Base-by-base conservation (phyloP, 805 yeast genomes). In the Saccharomycopsis babjevae region DNA sequence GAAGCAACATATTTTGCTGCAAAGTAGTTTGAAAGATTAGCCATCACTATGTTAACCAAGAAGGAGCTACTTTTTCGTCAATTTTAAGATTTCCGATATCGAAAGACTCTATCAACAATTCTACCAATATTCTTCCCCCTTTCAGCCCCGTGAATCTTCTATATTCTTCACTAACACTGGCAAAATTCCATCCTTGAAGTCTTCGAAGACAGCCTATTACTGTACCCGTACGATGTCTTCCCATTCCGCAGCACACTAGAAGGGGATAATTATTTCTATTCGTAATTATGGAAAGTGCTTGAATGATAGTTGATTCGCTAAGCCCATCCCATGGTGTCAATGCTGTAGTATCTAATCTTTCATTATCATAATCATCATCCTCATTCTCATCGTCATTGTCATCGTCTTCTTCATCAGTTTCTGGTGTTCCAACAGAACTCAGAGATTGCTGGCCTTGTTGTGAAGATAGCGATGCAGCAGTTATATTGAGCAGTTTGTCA, bases 171-270 rank as follows among this genome's bases (percentile, higher is more conserved):
- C 91, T 83, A 1, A 93, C 94, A 71, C 88, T 74, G 11, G 98
- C 97, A 70, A 93, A 75, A 69, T 96, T 94, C 99, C 99, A 93
- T n/a, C 96, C 93, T 77, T 94, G 97, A 20, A 94, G 75, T 62
- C 97, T 79, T 65, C 99, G 77, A 56, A 93, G 75, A 72, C 99
- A 93, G 0, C 99, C 99, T 62, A 94, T 83, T 2, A 94, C 97
- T 0, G 98, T 92, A 0, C 99, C 99, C 0, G 98, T 92, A 66
- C 99, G 79, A 72, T 93, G 99, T 66, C 99, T 78, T 0, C 99
- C 99, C 99, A 94, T 94, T 15, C 97, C 97, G 68, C 98, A 94
- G 72, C 98, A 94, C 4, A 92, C 92, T 57, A 94, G 75, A 64
- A 94, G 68, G 0, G 99, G 98, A 68, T 89, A 89, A 70, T 84